Conservation (phyloP, 176 grass and related monocot genomes). For the Otatea glauca region DNA sequence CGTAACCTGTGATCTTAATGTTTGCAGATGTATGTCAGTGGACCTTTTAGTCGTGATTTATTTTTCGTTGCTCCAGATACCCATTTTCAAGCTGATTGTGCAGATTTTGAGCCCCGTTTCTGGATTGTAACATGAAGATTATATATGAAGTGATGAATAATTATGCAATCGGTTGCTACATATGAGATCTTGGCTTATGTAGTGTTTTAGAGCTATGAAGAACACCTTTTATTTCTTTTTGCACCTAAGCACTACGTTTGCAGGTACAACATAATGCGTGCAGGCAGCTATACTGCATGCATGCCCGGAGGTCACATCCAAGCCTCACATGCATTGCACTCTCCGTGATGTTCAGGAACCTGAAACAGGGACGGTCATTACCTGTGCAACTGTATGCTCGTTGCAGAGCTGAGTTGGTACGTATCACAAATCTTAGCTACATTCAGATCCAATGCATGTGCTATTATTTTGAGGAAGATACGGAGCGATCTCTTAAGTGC, state of each 20-base stretch:
- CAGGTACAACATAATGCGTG: neutral
- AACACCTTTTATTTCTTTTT: neutral
- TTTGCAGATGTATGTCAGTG: neutral
- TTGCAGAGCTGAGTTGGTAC: constrained; percentile 2
- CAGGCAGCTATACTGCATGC: too few relatives aligned
- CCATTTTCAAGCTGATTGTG: neutral
- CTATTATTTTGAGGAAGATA: neutral
- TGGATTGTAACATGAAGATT: neutral
- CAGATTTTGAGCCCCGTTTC: neutral
- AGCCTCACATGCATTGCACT: neutral
- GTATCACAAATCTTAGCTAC: constrained; percentile 5
- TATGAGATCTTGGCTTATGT: neutral
- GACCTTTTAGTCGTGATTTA: neutral
- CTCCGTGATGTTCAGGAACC: neutral
- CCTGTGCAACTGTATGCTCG: neutral
- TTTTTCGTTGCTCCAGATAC: neutral
- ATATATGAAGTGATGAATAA: neutral
- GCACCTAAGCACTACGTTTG: neutral
- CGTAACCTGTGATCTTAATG: neutral
- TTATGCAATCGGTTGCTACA: neutral
- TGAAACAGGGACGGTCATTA: neutral
- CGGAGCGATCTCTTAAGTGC: neutral
- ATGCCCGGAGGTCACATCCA: neutral
- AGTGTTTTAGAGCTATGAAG: neutral
- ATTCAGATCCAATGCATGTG: constrained; percentile 29